Conservation (phyloP, 1,284 basidiomycete species). For the Moesziomyces globuligerus region DNA sequence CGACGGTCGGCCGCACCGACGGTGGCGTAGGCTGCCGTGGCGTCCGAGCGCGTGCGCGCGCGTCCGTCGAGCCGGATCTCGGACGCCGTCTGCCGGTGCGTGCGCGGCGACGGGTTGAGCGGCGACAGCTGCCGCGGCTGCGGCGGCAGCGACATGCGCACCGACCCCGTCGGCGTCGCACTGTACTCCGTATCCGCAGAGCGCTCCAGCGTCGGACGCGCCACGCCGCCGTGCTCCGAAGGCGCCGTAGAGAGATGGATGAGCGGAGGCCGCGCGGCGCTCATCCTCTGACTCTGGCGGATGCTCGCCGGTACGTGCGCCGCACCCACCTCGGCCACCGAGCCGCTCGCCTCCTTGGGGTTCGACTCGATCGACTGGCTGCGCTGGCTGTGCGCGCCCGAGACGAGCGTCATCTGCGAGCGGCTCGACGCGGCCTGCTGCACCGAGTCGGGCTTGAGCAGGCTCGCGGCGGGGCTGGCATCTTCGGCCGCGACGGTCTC, state of each 20-base stretch:
- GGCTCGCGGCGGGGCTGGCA: constrained; percentile 14
- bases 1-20: constrained; percentile 11
- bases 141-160: constrained; percentile 21
- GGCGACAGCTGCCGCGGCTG: constrained; percentile 25
- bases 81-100: constrained; percentile 15
- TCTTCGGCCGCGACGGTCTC: constrained; percentile 2
- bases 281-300: constrained; percentile 30
- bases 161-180: constrained; percentile 12
- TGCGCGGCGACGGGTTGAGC: constrained; percentile 19
- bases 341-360: constrained; percentile 1
- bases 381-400: constrained; percentile 20
- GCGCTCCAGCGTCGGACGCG: constrained; percentile 15
- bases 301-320: constrained; percentile 21
- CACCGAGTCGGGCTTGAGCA: constrained; percentile 13
- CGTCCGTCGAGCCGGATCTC: constrained; percentile 10
- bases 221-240: constrained; percentile 1
- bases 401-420: constrained; percentile 28
- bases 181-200: constrained; percentile 25
- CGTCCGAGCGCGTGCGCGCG: constrained; percentile 21
- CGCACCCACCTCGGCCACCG: not conserved
- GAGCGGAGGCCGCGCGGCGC: constrained; percentile 22
- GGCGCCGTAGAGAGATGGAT: constrained; percentile 39
- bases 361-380: constrained; percentile 30
- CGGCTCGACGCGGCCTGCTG: constrained; percentile 5
- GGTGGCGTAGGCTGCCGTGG: constrained; percentile 8